Evolutionary conservation across 805 yeast species (phyloP).

Genomic region (Ogataea populi-albae): DNA sequence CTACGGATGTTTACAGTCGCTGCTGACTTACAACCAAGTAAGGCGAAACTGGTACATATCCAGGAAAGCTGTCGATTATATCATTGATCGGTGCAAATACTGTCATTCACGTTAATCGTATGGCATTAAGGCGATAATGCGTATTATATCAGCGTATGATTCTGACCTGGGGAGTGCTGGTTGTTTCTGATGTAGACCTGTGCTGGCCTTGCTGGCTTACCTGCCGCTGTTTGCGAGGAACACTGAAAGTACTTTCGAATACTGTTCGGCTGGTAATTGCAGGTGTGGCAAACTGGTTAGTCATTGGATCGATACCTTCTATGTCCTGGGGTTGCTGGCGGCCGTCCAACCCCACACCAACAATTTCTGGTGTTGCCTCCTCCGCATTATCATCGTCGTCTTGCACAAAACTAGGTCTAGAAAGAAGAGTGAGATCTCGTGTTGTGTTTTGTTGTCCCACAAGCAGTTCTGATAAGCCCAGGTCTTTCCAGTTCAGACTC

Average conservation of each 20-base stretch:
- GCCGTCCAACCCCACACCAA: slow-evolving; percentile 1
- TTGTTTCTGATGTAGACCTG: slow-evolving; percentile 15
- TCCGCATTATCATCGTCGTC: slow-evolving; percentile 3
- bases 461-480: slow-evolving; percentile 24
- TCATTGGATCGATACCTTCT: slow-evolving; percentile 2
- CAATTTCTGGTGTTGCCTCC: background rate
- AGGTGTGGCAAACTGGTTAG: slow-evolving; percentile 20
- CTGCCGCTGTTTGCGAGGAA: slow-evolving; percentile 13
- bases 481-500: slow-evolving; percentile 32
- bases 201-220: slow-evolving; percentile 11
- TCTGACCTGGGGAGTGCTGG: slow-evolving; percentile 20
- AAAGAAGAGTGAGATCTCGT: slow-evolving; percentile 26
- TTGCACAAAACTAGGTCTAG: slow-evolving; percentile 18
- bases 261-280: slow-evolving; percentile 19
- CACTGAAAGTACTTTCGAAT: slow-evolving; percentile 12
- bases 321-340: slow-evolving; percentile 4
- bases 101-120: no score
- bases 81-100: slow-evolving; percentile 19
- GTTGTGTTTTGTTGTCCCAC: slow-evolving; percentile 11
- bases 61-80: slow-evolving; percentile 26
- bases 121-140: no score
- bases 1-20: slow-evolving; percentile 21
- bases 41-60: slow-evolving; percentile 32
- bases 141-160: slow-evolving; percentile 23
- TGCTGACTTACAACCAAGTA: slow-evolving; percentile 26